These are phyloP conservation scores for Daldinia decipiens DNA, from an alignment of 495 filamentous ascomycete genomes.

Conservation along the genomic window DNA sequence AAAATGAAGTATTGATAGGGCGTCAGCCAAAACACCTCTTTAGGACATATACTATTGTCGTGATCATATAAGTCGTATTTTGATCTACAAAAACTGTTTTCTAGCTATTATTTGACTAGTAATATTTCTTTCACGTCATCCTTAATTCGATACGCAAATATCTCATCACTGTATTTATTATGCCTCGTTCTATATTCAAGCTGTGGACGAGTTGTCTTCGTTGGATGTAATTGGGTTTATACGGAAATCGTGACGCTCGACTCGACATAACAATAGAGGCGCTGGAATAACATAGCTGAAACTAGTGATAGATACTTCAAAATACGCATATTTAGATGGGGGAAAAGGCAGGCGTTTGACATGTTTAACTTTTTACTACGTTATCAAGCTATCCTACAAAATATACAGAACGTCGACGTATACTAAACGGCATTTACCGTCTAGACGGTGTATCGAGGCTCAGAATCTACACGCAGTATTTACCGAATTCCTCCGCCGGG, in stretches of 20 bases:
- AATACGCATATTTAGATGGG: constrained; percentile 3
- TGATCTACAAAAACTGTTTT: constrained; percentile 26
- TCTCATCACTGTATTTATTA: not conserved
- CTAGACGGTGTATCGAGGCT: not conserved
- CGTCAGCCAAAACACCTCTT: constrained; percentile 8
- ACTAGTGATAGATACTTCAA: not conserved
- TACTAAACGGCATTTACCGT: constrained; percentile 3
- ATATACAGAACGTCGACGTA: not conserved
- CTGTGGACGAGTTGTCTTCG: not conserved
- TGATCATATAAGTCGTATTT: constrained; percentile 24
- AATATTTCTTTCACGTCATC: not conserved
- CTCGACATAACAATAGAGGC: constrained; percentile 1
- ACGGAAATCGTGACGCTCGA: not conserved
- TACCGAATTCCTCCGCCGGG: constrained; percentile 21
- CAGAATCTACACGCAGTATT: constrained; percentile 1
- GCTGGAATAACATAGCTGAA: not conserved
- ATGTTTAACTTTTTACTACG: not conserved
- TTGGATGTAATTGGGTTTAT: constrained; percentile 6
- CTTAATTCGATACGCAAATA: not conserved
- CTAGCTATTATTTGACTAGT: constrained; percentile 7
- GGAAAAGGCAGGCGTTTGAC: not conserved
- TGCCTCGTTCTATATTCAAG: not conserved
- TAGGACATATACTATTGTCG: constrained; percentile 19
- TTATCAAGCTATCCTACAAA: not conserved
- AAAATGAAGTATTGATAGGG: constrained; percentile 20